Evolutionary conservation across 305 asterid genomes (phyloP).

Genomic region (Plantago coronopus): DNA sequence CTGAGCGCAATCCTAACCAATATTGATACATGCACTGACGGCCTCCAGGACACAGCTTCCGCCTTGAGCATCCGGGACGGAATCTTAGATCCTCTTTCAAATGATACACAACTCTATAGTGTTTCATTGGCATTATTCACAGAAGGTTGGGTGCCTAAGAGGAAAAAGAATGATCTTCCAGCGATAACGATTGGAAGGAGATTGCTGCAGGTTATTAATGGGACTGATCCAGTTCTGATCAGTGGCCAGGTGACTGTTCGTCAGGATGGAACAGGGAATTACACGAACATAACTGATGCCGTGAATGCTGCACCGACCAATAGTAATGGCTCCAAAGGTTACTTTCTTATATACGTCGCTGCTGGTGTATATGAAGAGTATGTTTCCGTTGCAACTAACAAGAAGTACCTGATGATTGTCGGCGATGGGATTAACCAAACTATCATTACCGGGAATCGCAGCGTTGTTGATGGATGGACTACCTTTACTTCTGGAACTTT

Average conservation of each 20-base stretch:
- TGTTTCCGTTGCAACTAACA: constrained; percentile 47
- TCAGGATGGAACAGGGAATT: constrained; percentile 55
- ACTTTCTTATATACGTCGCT: constrained; percentile 45
- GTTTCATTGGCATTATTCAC: constrained; percentile 60
- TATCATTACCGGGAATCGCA: constrained; percentile 62
- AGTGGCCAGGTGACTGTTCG: constrained; percentile 49
- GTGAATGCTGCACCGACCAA: constrained; percentile 54
- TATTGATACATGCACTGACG: constrained; percentile 61
- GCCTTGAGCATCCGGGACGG: constrained; percentile 49
- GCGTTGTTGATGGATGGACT: constrained; percentile 66
- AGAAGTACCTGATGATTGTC: constrained; percentile 61
- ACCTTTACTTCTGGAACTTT: constrained; percentile 66
- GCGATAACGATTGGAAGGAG: constrained; percentile 31
- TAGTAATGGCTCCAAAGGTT: constrained; percentile 42
- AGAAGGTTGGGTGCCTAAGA: constrained; percentile 54
- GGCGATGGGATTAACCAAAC: constrained; percentile 74
- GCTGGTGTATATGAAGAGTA: constrained; percentile 72
- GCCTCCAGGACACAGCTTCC: constrained; percentile 47
- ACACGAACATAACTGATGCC: constrained; percentile 53
- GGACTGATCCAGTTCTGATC: constrained; percentile 26
- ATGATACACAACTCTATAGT: constrained; percentile 55
- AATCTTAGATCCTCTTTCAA: constrained; percentile 39
- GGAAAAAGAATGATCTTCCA: constrained; percentile 16
- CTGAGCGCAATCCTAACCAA: constrained; percentile 72
- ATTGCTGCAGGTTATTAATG: constrained; percentile 23